Evolutionary conservation across 805 yeast genomes (phyloP).

Genomic region (Kluyveromyces siamensis): DNA sequence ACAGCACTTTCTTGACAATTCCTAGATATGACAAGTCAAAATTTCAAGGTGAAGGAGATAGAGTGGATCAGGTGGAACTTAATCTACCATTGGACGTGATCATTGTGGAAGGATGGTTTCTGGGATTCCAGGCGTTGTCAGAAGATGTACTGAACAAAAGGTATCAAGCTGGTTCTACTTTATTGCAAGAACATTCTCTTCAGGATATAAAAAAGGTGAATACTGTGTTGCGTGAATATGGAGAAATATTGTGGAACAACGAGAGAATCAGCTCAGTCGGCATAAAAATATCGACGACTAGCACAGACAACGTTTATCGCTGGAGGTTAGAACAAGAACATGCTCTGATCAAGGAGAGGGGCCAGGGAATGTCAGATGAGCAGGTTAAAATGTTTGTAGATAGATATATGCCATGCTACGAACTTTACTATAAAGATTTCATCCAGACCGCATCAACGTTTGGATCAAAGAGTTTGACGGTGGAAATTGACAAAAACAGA

Average conservation of each 20-base stretch:
- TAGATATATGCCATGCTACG: slow-evolving; percentile 81
- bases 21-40: slow-evolving; percentile 78
- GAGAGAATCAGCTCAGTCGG: slow-evolving; percentile 54
- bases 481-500: slow-evolving; percentile 23
- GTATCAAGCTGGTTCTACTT: slow-evolving; percentile 1
- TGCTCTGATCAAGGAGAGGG: slow-evolving; percentile 29
- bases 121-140: slow-evolving; percentile 52
- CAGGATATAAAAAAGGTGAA: slow-evolving; percentile 38
- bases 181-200: slow-evolving; percentile 15
- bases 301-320: slow-evolving; percentile 45
- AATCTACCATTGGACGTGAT: slow-evolving; percentile 48
- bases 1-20: slow-evolving; percentile 15
- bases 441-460: slow-evolving; percentile 21
- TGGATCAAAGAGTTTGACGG: slow-evolving; percentile 24
- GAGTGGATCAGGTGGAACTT: slow-evolving; percentile 31
- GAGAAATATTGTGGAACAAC: slow-evolving; percentile 29
- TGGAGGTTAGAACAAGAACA: slow-evolving; percentile 68
- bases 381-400: slow-evolving; percentile 63
- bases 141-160: slow-evolving; percentile 8
- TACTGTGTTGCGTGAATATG: slow-evolving; percentile 40
- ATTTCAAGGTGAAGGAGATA: slow-evolving; percentile 70
- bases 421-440: slow-evolving; percentile 49
- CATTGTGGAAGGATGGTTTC: slow-evolving; percentile 91
- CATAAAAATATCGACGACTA: slow-evolving; percentile 51
- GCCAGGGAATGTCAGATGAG: slow-evolving; percentile 72